Base-by-base conservation (phyloP, 257 asterid species). In the Nemophila menziesii region DNA sequence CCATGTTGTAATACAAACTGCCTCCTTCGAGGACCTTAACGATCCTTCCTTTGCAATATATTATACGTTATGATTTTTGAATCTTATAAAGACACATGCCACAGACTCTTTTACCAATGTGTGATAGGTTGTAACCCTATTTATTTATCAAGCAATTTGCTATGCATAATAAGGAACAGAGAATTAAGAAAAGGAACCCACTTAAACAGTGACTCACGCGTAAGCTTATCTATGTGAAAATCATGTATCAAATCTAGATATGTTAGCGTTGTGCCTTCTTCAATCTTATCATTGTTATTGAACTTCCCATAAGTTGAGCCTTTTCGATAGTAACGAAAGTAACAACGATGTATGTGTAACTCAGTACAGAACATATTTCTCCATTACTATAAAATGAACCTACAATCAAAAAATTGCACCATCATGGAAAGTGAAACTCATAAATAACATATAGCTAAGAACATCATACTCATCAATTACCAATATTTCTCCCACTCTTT, bases 351-450 rank as follows among this genome's bases (percentile, higher is more conserved):
- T 62, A 89, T 89, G n/a, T 74, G 72, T 62, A 89, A 68, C 61
- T 89, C 96, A 17, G 98, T 80, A 62, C 90, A 78, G 74, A 89
- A 84, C 94, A 89, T 89, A 57, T 89, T 89, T 62, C 98, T n/a
- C 98, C 96, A 85, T 89, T 60, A 89, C 98, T 24, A 89, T 75
- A 70, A 89, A 84, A 42, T 86, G 98, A 16, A 76, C 93, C 98
- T 89, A 75, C 22, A 57, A 56, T n/a, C n/a, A n/a, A n/a, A n/a
- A n/a, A n/a, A n/a, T n/a, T n/a, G n/a, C n/a, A n/a, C n/a, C n/a
- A n/a, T n/a, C n/a, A n/a, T n/a, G n/a, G n/a, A n/a, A n/a, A n/a
- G n/a, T n/a, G n/a, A n/a, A n/a, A n/a, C n/a, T n/a, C n/a, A 63
- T 19, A 47, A n/a, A n/a, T n/a, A n/a, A n/a, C n/a, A n/a, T n/a